These are phyloP conservation scores for Arachis monticola DNA, from an alignment of 331 rosid genomes.

Conservation along the genomic window DNA sequence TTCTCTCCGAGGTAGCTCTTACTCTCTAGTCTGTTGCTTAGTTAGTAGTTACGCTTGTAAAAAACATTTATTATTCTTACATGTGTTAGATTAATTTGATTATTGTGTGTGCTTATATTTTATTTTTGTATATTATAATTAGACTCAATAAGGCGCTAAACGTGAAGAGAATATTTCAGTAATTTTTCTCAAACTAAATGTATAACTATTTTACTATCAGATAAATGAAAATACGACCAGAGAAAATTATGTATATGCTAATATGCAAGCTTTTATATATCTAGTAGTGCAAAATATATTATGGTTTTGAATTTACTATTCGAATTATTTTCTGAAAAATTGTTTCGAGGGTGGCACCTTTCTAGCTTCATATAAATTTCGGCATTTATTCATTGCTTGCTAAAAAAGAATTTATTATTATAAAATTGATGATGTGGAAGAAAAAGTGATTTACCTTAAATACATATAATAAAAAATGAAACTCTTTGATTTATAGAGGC, in stretches of 20 bases:
- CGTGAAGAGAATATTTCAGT: background rate
- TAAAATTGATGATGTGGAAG: too few relatives aligned
- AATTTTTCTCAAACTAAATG: background rate
- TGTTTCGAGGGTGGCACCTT: background rate
- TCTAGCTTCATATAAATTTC: too few relatives aligned
- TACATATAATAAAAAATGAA: too few relatives aligned
- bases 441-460: too few relatives aligned
- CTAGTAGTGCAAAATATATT: background rate
- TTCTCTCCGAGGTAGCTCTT: constrained; percentile 34
- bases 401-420: too few relatives aligned
- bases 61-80: background rate
- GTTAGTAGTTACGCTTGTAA: background rate
- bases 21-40: constrained; percentile 17
- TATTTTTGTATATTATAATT: constrained; percentile 30
- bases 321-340: background rate
- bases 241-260: background rate
- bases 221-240: constrained; percentile 2
- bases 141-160: constrained; percentile 22
- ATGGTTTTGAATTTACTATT: background rate
- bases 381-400: too few relatives aligned
- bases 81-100: constrained; percentile 5
- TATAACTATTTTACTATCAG: constrained; percentile 12
- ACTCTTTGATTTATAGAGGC: too few relatives aligned
- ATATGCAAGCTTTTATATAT: background rate
- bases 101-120: constrained; percentile 22